Evolutionary conservation across 768 basidiomycete genomes (phyloP), one percentile per base, ranked within the genome.

Genomic region (Amanita exitialis): DNA sequence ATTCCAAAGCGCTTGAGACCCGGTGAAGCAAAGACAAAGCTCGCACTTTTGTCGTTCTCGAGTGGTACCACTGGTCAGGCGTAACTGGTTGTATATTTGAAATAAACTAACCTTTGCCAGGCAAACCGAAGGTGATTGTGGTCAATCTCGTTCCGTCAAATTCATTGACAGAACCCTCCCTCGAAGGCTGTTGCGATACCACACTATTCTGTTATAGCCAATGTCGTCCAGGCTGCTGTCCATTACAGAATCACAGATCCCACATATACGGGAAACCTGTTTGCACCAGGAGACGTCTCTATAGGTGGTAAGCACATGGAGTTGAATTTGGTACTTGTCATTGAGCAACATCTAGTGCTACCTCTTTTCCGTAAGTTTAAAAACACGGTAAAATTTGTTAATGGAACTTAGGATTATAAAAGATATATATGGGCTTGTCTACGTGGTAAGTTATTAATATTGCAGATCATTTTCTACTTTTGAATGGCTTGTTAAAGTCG

Each of bases 1-100:
- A 59, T 62, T 23, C 77, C 83, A 49, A 64, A 67, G 16, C 66
- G 58, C 27, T 68, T 86, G 37, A 56, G 59, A 21, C 69, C 71
- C 10, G 85, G 82, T 8, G 84, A 84, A 62, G 79, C 71, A 21
- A 80, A 72, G 59, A 76, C 68, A 10, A 75, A 78, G 39, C 53
- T 87, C 12, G 85, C 86, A 4, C 80, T 86, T 57, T 66, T 87
- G 49, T 77, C 74, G 47, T 84, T 88, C 56, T 87, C 85, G 1
- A 86, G 84, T 54, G 85, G 85, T 6, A 88, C 85, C 20, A 88
- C 86, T 13, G 84, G 84, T 62, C 67, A 64, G 59, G 69, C 62
- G 64, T 53, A 63, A 62, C 9, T 4, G 13, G 18, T 36, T 34
- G 3, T 34, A 18, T 28, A 16, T 13, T 35, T 18, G 36, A 23